phyloP scores from a whole-genome alignment of 2,329 filamentous ascomycete genomes.

The Monosporascus sp. region DNA sequence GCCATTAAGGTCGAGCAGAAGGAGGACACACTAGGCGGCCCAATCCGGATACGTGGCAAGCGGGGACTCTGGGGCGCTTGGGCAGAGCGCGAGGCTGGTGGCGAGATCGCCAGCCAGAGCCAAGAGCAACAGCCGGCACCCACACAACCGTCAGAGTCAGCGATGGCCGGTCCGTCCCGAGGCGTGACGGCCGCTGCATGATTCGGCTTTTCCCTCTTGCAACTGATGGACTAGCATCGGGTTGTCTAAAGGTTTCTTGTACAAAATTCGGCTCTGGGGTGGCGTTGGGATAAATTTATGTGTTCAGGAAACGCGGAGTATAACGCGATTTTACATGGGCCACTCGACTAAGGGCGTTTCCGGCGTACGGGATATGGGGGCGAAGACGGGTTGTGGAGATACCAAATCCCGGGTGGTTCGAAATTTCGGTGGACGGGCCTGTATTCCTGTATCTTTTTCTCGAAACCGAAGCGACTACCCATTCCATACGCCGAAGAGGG shows the following conservation, averaged over 20 bases:
- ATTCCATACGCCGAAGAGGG: too few species aligned
- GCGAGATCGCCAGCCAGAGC: conserved; percentile 52
- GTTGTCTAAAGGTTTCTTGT: conserved; percentile 23
- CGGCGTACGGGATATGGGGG: conserved; percentile 16
- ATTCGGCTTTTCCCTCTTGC: conserved; percentile 1
- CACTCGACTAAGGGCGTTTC: conserved; percentile 21
- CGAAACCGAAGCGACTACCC: too few species aligned
- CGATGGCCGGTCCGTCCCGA: conserved; percentile 27
- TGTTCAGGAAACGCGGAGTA: conserved; percentile 13
- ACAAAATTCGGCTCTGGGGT: conserved; percentile 24
- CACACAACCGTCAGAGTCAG: conserved; percentile 25
- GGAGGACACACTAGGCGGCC: conserved; percentile 64
- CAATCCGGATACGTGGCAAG: conserved; percentile 83
- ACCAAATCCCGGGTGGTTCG: conserved; percentile 26
- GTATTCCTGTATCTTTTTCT: neutral
- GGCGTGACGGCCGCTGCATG: conserved; percentile 26
- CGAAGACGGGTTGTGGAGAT: conserved; percentile 22
- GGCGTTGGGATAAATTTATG: conserved; percentile 18
- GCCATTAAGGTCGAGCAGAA: conserved; percentile 94
- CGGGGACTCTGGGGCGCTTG: conserved; percentile 94
- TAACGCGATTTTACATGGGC: neutral
- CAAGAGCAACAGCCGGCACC: conserved; percentile 31
- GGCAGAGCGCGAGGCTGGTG: conserved; percentile 73
- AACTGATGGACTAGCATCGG: conserved; percentile 10
- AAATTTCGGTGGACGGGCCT: conserved; percentile 20